These are phyloP conservation scores for Termitomyces titanicus DNA, from an alignment of 768 basidiomycete species.

Conservation along the genomic window DNA sequence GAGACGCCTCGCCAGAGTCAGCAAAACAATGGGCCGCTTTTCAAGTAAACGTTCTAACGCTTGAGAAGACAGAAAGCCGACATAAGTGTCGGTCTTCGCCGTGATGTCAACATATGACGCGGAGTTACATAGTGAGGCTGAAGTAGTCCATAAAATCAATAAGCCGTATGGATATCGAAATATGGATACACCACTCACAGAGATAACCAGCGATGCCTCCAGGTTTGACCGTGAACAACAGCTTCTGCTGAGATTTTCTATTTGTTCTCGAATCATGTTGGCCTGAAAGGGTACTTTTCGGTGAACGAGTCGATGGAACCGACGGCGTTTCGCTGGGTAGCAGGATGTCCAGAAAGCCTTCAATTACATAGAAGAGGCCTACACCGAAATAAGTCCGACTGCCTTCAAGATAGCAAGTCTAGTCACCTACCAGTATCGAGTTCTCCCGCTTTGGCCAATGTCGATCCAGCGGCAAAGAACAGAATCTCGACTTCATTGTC, in stretches of 20 bases:
- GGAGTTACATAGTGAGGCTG: conserved; percentile 86
- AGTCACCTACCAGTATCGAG: conserved; percentile 63
- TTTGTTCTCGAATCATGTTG: conserved; percentile 10
- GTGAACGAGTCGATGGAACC: conserved; percentile 18
- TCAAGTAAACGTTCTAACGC: conserved; percentile 90
- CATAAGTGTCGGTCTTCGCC: conserved; percentile 98
- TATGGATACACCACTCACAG: conserved; percentile 37
- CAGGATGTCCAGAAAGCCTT: conserved; percentile 92
- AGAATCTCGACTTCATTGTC: conserved; percentile 97
- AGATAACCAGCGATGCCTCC: conserved; percentile 98
- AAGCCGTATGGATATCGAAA: not conserved
- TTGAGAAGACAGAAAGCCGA: conserved; percentile 88
- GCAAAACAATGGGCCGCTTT: conserved; percentile 89
- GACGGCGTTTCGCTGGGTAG: conserved; percentile 50
- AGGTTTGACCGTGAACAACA: conserved; percentile 92
- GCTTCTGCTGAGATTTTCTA: conserved; percentile 45
- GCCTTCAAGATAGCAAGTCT: conserved; percentile 3
- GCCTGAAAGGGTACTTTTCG: conserved; percentile 7
- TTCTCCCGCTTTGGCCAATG: conserved; percentile 87
- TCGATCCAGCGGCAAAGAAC: conserved; percentile 85
- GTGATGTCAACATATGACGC: conserved; percentile 96
- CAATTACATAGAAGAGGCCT: conserved; percentile 93
- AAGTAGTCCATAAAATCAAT: not conserved
- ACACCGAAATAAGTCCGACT: conserved; percentile 3
- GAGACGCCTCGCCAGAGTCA: conserved; percentile 94